phyloP scores from a whole-genome alignment of 2,329 filamentous ascomycete species.

The Elsinoe australis region DNA sequence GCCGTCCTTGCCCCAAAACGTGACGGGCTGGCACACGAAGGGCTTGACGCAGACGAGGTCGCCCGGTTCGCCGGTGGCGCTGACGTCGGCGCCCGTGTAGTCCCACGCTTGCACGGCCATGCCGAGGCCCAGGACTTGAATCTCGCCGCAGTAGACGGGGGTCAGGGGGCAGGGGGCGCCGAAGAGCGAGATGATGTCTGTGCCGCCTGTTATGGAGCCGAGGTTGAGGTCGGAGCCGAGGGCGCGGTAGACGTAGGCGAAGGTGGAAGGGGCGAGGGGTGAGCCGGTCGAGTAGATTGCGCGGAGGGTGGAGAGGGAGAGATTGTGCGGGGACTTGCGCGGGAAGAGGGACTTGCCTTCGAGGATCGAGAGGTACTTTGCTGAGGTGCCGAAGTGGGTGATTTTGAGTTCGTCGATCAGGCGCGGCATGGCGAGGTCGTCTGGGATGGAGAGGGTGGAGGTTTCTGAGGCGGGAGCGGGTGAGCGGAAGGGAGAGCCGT shows the following conservation, averaged over 20 bases:
- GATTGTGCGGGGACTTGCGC: slow-evolving; percentile 40
- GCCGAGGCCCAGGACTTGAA: slow-evolving; percentile 43
- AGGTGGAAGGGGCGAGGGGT: slow-evolving; percentile 85
- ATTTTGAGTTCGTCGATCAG: slow-evolving; percentile 74
- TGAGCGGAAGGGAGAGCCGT: slow-evolving; percentile 75
- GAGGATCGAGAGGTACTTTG: slow-evolving; percentile 84
- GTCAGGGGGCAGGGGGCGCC: slow-evolving; percentile 62
- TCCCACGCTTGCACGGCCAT: slow-evolving; percentile 46
- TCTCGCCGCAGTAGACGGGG: slow-evolving; percentile 45
- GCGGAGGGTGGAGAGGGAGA: slow-evolving; percentile 54
- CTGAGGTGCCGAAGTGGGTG: slow-evolving; percentile 90
- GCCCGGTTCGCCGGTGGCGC: slow-evolving; percentile 60
- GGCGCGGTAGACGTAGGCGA: slow-evolving; percentile 76
- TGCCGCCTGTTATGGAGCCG: slow-evolving; percentile 88
- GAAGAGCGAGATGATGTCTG: slow-evolving; percentile 93
- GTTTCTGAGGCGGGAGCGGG: slow-evolving; percentile 29
- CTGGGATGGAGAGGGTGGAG: slow-evolving; percentile 47
- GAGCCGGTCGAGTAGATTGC: slow-evolving; percentile 94
- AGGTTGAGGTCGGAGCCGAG: slow-evolving; percentile 73
- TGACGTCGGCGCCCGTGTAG: slow-evolving; percentile 51
- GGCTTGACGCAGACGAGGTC: slow-evolving; percentile 80
- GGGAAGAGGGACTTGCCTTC: slow-evolving; percentile 69
- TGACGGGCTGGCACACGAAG: slow-evolving; percentile 85
- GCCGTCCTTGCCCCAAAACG: slow-evolving; percentile 71
- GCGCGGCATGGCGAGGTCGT: slow-evolving; percentile 71